A percentile compares a stretch with the other conserved stretches of the same genome.
Conservation (phyloP, 176 grass and related monocot genomes). For the Poa pratensis region DNA sequence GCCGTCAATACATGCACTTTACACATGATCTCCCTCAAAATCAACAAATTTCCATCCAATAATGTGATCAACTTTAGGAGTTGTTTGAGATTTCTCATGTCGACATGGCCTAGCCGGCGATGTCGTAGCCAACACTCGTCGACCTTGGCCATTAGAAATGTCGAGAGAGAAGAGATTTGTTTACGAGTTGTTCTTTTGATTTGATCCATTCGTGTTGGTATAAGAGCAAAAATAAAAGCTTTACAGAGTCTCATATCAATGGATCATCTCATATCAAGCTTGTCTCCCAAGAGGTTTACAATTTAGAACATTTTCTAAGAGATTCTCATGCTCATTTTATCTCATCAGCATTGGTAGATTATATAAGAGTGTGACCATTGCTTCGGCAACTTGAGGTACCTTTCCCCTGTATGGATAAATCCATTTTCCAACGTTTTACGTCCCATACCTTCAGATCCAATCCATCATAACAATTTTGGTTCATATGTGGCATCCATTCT, state of each 20-base stretch:
- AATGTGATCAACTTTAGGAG: too few species aligned
- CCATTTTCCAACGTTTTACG: conserved; percentile 69
- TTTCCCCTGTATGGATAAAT: conserved; percentile 49
- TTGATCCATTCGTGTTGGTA: too few species aligned
- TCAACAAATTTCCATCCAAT: too few species aligned
- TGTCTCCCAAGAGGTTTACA: conserved; percentile 28
- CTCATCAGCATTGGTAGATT: conserved; percentile 58
- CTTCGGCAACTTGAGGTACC: conserved; percentile 48
- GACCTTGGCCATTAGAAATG: too few species aligned
- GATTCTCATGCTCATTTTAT: conserved; percentile 49
- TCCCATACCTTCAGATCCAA: conserved; percentile 63
- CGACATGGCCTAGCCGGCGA: too few species aligned
- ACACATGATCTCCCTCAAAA: too few species aligned
- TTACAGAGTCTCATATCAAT: background rate
- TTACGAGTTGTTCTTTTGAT: too few species aligned
- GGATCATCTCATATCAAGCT: background rate
- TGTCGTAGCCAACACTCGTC: too few species aligned
- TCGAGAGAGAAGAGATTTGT: too few species aligned
- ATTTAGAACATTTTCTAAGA: conserved; percentile 62
- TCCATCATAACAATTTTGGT: background rate
- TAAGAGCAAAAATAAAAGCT: too few species aligned
- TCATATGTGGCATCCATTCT: background rate
- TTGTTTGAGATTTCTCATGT: too few species aligned
- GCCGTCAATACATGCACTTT: too few species aligned
- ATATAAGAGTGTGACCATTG: conserved; percentile 60